Evolutionary conservation across 208 protist species (phyloP).

Genomic region (Trypanosoma cruzi): DNA sequence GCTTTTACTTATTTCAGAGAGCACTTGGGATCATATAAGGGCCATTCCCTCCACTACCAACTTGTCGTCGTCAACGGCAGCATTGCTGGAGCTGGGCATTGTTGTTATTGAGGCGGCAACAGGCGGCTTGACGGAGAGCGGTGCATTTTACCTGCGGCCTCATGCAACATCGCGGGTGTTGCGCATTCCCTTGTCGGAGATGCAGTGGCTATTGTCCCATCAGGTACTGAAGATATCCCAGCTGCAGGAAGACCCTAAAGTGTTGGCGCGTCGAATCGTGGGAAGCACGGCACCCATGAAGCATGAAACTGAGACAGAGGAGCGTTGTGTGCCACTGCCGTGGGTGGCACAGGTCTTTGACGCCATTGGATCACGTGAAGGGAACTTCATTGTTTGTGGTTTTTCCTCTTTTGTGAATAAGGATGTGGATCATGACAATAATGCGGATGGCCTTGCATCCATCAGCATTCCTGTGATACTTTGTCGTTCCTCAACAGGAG

Average conservation of each 20-base stretch:
- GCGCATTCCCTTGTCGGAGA: conserved; percentile 43
- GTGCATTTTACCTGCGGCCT: conserved; percentile 42
- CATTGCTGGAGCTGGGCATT: conserved; percentile 54
- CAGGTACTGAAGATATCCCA: conserved; percentile 42
- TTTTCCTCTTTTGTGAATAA: neutral
- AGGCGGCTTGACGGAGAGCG: conserved; percentile 63
- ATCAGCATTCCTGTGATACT: conserved; percentile 23
- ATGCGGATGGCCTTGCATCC: conserved; percentile 2
- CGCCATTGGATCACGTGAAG: conserved; percentile 10
- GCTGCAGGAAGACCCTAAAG: conserved; percentile 15
- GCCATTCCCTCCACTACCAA: conserved; percentile 10
- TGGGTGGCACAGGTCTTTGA: conserved; percentile 15
- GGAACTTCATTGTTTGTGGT: conserved; percentile 26
- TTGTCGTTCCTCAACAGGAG: conserved; percentile 1
- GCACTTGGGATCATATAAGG: conserved; percentile 28
- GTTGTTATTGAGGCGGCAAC: conserved; percentile 36
- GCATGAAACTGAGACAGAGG: neutral
- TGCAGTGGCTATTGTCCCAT: conserved; percentile 59
- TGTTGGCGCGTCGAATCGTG: conserved; percentile 8
- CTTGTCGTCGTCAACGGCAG: neutral
- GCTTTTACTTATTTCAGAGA: conserved; percentile 41
- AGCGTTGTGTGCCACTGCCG: conserved; percentile 2
- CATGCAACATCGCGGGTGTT: conserved; percentile 42
- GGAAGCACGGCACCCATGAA: neutral
- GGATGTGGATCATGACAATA: neutral